Percentiles rank a stretch among this genome's conserved stretches.
Evolutionary conservation across 345 rosid species (phyloP).

Genomic region (Sonneratia caseolaris): DNA sequence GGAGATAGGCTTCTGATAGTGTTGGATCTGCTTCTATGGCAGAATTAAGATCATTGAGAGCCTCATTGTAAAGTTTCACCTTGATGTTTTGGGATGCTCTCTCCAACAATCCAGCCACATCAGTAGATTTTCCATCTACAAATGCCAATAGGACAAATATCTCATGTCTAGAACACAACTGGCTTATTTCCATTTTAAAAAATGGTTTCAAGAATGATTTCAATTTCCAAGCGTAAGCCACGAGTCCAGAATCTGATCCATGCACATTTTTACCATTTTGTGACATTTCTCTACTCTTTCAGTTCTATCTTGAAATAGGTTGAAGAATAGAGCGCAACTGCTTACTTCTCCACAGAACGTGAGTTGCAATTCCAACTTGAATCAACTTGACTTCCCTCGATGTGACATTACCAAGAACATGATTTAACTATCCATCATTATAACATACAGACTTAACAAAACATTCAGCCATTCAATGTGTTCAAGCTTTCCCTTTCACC

Average conservation of each 20-base stretch:
- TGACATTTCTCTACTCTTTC: not conserved
- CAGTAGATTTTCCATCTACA: slow-evolving; percentile 54
- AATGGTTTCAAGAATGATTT: too few species aligned
- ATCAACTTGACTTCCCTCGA: too few species aligned
- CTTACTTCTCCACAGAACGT: too few species aligned
- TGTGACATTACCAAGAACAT: too few species aligned
- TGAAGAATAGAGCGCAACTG: too few species aligned
- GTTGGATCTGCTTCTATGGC: slow-evolving; percentile 89
- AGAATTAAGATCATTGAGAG: slow-evolving; percentile 81
- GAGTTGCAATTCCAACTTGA: too few species aligned
- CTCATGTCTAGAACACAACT: not conserved
- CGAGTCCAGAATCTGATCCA: not conserved
- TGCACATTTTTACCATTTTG: not conserved
- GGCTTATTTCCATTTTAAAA: too few species aligned
- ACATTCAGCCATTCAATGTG: not conserved
- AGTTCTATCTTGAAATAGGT: not conserved
- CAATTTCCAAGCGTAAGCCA: too few species aligned
- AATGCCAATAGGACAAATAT: not conserved
- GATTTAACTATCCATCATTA: not conserved
- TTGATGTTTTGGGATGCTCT: slow-evolving; percentile 73
- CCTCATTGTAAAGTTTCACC: slow-evolving; percentile 73
- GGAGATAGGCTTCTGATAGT: slow-evolving; percentile 79
- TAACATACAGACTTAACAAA: not conserved
- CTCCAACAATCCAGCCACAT: slow-evolving; percentile 61
- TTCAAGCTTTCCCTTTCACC: not conserved